Percentiles rank a stretch among this genome's conserved stretches.
Conservation (phyloP, 345 rosid species). For the Hibiscus mutabilis region DNA sequence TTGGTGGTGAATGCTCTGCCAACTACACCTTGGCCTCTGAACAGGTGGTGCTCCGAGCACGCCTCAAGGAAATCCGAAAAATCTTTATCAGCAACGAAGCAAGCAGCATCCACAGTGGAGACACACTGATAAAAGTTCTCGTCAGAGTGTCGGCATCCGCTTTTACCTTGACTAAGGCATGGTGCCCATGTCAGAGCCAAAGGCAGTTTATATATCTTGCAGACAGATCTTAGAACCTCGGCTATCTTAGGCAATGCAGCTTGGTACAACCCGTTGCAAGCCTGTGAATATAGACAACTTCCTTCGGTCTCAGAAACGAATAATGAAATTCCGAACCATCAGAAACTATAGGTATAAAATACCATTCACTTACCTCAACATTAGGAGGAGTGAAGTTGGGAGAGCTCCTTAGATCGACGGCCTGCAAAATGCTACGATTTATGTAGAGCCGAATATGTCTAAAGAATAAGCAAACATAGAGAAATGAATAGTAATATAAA, state of each 20-base stretch:
- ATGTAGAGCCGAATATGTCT: slow-evolving; percentile 11
- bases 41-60: slow-evolving; percentile 82
- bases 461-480: neutral
- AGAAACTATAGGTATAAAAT: slow-evolving; percentile 7
- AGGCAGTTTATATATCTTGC: slow-evolving; percentile 53
- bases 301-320: slow-evolving; percentile 19
- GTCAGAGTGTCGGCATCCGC: slow-evolving; percentile 59
- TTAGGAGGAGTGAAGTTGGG: slow-evolving; percentile 37
- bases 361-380: slow-evolving; percentile 37
- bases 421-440: slow-evolving; percentile 40
- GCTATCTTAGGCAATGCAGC: slow-evolving; percentile 51
- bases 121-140: slow-evolving; percentile 52
- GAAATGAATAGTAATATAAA: neutral
- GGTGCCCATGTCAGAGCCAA: slow-evolving; percentile 85
- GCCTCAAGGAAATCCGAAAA: slow-evolving; percentile 48
- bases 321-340: slow-evolving; percentile 10
- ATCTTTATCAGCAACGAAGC: slow-evolving; percentile 43
- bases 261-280: slow-evolving; percentile 35
- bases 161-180: slow-evolving; percentile 53
- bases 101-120: slow-evolving; percentile 61
- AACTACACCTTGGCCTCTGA: slow-evolving; percentile 68
- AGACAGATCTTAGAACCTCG: slow-evolving; percentile 48
- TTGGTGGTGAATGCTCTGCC: slow-evolving; percentile 58
- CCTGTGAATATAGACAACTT: slow-evolving; percentile 41
- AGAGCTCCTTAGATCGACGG: slow-evolving; percentile 71